Evolutionary conservation across 139 green algal genomes (phyloP).

Genomic region (Chlorella sp.): DNA sequence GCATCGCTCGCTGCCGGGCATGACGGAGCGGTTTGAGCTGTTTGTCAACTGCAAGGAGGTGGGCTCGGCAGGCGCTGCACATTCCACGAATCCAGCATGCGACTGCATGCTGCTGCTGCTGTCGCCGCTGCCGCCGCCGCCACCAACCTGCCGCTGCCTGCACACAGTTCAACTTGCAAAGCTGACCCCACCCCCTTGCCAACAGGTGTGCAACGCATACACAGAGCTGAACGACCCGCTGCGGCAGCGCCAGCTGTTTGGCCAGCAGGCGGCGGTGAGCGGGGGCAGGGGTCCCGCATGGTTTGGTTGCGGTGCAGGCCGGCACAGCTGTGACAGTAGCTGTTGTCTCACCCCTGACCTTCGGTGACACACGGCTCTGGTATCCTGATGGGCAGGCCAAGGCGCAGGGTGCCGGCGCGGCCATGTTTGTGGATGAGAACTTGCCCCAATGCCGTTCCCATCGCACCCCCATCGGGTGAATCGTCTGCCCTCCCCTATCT

Average conservation of each 20-base stretch:
- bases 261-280: conserved; percentile 78
- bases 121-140: too few species aligned
- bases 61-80: too few species aligned
- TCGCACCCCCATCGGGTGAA: neutral
- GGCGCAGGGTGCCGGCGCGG: too few species aligned
- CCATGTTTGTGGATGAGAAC: too few species aligned
- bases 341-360: neutral
- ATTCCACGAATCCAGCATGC: too few species aligned
- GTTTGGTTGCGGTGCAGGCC: neutral
- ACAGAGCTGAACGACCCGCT: conserved; percentile 99
- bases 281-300: too few species aligned
- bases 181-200: too few species aligned
- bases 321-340: neutral
- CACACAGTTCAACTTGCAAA: too few species aligned
- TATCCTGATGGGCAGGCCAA: too few species aligned
- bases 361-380: too few species aligned
- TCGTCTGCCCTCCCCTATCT: neutral
- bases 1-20: conserved; percentile 77
- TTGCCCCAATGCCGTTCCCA: neutral
- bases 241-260: conserved; percentile 94
- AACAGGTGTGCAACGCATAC: conserved; percentile 95
- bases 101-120: too few species aligned
- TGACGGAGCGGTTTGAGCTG: conserved; percentile 99
- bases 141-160: too few species aligned
- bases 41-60: conserved; percentile 97